Conservation (phyloP, 2,329 filamentous ascomycete genomes). For the Fusarium foetens region DNA sequence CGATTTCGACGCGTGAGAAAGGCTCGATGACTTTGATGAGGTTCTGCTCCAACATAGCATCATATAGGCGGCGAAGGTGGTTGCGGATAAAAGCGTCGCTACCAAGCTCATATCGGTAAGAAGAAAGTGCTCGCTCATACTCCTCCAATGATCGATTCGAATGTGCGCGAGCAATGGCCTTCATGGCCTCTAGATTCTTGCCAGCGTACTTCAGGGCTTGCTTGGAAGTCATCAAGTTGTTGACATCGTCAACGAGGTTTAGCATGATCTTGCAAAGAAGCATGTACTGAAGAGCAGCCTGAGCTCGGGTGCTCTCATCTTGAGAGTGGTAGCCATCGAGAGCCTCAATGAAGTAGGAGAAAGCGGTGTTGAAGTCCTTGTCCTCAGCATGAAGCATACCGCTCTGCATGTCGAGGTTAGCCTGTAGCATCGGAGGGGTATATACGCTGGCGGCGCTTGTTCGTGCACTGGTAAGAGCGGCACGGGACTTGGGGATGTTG, state of each 20-base stretch:
- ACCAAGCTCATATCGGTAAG: conserved; percentile 93
- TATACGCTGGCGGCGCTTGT: conserved; percentile 98
- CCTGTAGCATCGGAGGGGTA: conserved; percentile 93
- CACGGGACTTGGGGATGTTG: conserved; percentile 95
- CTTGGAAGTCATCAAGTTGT: conserved; percentile 93
- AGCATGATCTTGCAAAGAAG: conserved; percentile 99
- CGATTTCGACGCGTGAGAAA: conserved; percentile 96
- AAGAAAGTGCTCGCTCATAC: conserved; percentile 90
- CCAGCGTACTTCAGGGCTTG: conserved; percentile 96
- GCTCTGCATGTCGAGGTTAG: conserved; percentile 98
- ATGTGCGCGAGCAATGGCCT: conserved; percentile 95
- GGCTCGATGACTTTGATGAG: conserved; percentile 99
- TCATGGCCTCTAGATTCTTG: conserved; percentile 98
- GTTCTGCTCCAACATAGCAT: conserved; percentile 99
- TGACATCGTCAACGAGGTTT: conserved; percentile 95
- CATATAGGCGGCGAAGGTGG: conserved; percentile 94
- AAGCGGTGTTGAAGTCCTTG: conserved; percentile 98
- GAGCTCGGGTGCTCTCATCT: conserved; percentile 89
- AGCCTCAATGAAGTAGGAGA: conserved; percentile 99
- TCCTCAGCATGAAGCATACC: conserved; percentile 99
- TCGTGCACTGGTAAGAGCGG: conserved; percentile 91
- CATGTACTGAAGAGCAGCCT: conserved; percentile 99
- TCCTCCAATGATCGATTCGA: conserved; percentile 95
- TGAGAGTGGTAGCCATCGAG: conserved; percentile 96
- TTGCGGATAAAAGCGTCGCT: conserved; percentile 96